Evolutionary conservation across 1,284 basidiomycete species (phyloP).

Genomic region (Moesziomyces sp.): DNA sequence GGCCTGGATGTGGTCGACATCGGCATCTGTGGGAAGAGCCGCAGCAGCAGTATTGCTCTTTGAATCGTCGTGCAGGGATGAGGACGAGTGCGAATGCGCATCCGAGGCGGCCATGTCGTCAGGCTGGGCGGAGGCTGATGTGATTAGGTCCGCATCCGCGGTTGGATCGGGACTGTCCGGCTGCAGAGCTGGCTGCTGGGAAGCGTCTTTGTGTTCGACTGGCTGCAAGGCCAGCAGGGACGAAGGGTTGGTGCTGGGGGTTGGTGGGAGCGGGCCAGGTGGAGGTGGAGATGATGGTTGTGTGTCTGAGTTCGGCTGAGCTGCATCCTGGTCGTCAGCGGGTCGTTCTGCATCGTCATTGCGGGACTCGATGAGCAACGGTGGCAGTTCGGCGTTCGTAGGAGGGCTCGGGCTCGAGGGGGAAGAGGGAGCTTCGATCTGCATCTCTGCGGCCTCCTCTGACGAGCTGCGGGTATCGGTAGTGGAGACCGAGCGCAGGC

Average conservation of each 20-base stretch:
- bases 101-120: neutral
- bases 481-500: neutral
- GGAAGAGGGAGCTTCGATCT: constrained; percentile 11
- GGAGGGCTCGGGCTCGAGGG: constrained; percentile 3
- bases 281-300: neutral
- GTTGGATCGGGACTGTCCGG: neutral
- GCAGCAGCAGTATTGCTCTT: neutral
- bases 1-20: constrained; percentile 27
- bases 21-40: constrained; percentile 17
- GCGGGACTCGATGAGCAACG: neutral
- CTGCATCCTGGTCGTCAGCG: neutral
- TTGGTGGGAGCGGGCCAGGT: too few species aligned
- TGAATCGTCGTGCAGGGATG: neutral
- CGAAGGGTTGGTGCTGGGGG: too few species aligned
- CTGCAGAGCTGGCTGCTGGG: neutral
- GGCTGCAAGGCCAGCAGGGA: too few species aligned
- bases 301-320: neutral
- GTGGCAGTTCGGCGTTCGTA: neutral
- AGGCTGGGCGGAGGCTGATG: neutral
- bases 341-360: neutral
- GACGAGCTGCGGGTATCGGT: constrained; percentile 25
- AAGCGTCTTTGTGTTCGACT: neutral
- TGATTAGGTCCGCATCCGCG: neutral
- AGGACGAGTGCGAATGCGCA: neutral
- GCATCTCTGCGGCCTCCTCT: constrained; percentile 26